Evolutionary conservation across 306 rosid species (phyloP).

Genomic region (Cucurbita pepo): DNA sequence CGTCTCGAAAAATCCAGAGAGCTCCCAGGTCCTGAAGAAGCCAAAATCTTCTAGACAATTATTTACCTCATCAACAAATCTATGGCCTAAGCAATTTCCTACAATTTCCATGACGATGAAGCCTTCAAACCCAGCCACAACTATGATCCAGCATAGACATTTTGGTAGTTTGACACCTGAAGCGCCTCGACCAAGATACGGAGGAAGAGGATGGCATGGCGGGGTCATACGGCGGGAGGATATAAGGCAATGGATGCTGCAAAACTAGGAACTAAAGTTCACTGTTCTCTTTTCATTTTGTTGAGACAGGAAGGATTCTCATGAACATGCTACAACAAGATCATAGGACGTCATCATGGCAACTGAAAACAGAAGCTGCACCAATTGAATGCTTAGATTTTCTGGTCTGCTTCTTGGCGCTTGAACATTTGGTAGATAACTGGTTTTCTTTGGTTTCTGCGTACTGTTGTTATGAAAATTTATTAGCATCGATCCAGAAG

Average conservation of each 20-base stretch:
- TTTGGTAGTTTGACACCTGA: conserved; percentile 18
- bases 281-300: background rate
- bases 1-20: conserved; percentile 23
- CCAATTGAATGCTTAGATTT: background rate
- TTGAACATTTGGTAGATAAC: background rate
- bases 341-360: background rate
- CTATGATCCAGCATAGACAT: conserved; percentile 38
- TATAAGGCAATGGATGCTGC: conserved; percentile 66
- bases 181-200: conserved; percentile 14
- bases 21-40: conserved; percentile 21
- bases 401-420: background rate
- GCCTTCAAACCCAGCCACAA: conserved; percentile 39
- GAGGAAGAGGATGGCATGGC: conserved; percentile 17
- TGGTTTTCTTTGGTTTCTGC: background rate
- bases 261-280: background rate
- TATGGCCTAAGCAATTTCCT: conserved; percentile 31
- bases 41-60: conserved; percentile 43
- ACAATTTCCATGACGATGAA: conserved; percentile 43
- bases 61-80: conserved; percentile 27
- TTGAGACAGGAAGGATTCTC: background rate
- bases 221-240: conserved; percentile 58
- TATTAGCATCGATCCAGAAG: background rate
- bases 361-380: background rate
- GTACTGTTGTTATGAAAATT: background rate
- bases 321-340: background rate